Percentiles rank a stretch among this genome's conserved stretches.
These are phyloP conservation scores for Psilocybe tampanensis DNA, from an alignment of 768 basidiomycete species.

Conservation along the genomic window DNA sequence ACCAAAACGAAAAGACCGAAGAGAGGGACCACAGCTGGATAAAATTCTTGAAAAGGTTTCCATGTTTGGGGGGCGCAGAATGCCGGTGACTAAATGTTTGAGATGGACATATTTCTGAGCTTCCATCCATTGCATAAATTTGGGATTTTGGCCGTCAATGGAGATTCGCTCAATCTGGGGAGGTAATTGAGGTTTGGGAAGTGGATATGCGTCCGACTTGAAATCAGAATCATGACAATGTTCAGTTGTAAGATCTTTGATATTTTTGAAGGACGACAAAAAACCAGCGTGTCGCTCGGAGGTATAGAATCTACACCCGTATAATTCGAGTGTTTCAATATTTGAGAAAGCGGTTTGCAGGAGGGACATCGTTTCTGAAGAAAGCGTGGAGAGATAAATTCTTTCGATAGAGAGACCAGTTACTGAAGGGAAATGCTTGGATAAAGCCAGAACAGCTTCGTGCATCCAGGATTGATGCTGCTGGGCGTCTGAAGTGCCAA, in stretches of 20 bases:
- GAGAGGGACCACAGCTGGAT: not conserved
- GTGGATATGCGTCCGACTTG: no score
- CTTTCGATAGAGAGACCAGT: not conserved
- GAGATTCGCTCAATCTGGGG: not conserved
- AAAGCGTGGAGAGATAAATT: not conserved
- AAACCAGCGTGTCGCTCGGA: not conserved
- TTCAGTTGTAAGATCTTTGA: not conserved
- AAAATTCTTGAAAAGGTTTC: not conserved
- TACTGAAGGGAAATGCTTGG: slow-evolving; percentile 4
- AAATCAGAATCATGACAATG: no score
- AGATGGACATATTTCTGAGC: not conserved
- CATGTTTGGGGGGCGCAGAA: not conserved
- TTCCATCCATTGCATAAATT: not conserved
- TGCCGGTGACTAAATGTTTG: not conserved
- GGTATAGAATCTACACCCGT: not conserved
- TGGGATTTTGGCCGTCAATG: not conserved
- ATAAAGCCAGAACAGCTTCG: not conserved
- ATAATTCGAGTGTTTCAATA: not conserved
- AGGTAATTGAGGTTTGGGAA: not conserved
- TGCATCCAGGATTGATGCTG: not conserved
- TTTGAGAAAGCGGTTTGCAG: not conserved
- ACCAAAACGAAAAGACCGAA: not conserved
- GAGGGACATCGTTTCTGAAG: not conserved
- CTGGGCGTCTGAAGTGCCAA: not conserved
- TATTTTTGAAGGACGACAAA: not conserved